Evolutionary conservation across 2,329 filamentous ascomycete genomes (phyloP).

Genomic region (Colletotrichum sansevieriae): DNA sequence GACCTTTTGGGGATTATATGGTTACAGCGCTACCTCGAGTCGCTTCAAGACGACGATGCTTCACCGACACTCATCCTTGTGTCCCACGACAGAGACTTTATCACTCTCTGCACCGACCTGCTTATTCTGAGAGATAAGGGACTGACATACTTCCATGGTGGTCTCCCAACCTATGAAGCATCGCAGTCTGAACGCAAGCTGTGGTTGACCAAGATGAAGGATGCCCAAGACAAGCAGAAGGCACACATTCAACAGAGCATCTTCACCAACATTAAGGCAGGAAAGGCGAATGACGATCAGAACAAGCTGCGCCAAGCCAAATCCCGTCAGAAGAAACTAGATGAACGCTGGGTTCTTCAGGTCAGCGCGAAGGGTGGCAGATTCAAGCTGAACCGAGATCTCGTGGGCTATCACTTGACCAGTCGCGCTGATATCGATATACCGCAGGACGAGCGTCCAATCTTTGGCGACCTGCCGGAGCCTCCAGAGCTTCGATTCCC

Average conservation of each 20-base stretch:
- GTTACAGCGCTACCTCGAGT: slow-evolving; percentile 80
- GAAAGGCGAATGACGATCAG: slow-evolving; percentile 82
- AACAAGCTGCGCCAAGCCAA: slow-evolving; percentile 90
- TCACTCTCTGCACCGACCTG: slow-evolving; percentile 81
- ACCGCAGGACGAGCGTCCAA: slow-evolving; percentile 70
- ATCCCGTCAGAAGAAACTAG: slow-evolving; percentile 85
- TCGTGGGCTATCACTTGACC: slow-evolving; percentile 71
- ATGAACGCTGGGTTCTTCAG: slow-evolving; percentile 83
- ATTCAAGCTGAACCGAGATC: slow-evolving; percentile 85
- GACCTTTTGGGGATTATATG: slow-evolving; percentile 88
- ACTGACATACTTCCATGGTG: slow-evolving; percentile 81
- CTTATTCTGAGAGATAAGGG: slow-evolving; percentile 80
- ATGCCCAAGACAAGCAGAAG: slow-evolving; percentile 84
- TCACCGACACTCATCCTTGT: slow-evolving; percentile 81
- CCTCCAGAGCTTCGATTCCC: slow-evolving; percentile 81
- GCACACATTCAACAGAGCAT: slow-evolving; percentile 86
- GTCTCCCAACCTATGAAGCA: slow-evolving; percentile 78
- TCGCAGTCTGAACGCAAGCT: slow-evolving; percentile 76
- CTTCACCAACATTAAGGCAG: slow-evolving; percentile 78
- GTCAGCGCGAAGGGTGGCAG: slow-evolving; percentile 78
- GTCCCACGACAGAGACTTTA: slow-evolving; percentile 87
- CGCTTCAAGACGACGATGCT: slow-evolving; percentile 63
- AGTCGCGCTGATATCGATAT: slow-evolving; percentile 78
- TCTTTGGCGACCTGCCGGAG: slow-evolving; percentile 70
- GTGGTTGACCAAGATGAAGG: slow-evolving; percentile 80